Conservation (phyloP, 73 alveolate genomes). For the Paramecium octaurelia region DNA sequence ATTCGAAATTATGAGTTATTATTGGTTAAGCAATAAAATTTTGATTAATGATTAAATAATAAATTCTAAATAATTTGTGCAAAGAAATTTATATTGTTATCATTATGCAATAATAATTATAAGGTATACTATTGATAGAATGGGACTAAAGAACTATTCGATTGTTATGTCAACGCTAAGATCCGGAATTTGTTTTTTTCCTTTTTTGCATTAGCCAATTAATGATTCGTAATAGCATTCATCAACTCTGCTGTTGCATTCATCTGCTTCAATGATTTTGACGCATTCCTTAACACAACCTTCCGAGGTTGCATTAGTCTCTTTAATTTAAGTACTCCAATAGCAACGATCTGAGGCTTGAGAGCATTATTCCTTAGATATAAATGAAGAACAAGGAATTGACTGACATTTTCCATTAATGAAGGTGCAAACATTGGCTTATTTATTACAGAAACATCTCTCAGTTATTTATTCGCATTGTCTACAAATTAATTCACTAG, state of each 20-base stretch:
- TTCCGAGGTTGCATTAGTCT: not conserved
- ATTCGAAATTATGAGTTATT: no score
- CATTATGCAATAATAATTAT: not conserved
- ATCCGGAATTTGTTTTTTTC: not conserved
- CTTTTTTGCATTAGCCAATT: not conserved
- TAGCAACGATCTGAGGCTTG: not conserved
- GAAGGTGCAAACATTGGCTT: not conserved
- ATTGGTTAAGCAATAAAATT: no score
- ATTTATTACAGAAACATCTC: not conserved
- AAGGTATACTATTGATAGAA: not conserved
- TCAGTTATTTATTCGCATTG: conserved; percentile 11
- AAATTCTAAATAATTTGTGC: not conserved
- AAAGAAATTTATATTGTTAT: not conserved
- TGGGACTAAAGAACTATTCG: not conserved
- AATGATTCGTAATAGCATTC: conserved; percentile 33
- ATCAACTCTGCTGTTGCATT: not conserved
- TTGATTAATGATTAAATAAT: no score
- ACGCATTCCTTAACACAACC: conserved; percentile 6
- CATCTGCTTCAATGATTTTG: not conserved
- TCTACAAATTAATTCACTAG: not conserved
- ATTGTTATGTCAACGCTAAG: not conserved
- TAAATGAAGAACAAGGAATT: not conserved
- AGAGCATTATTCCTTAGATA: not conserved
- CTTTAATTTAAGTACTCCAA: not conserved
- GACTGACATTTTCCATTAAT: not conserved